Evolutionary conservation across 805 yeast species (phyloP), one percentile per base, ranked within the genome.

Genomic region (Candida ipomoeae): DNA sequence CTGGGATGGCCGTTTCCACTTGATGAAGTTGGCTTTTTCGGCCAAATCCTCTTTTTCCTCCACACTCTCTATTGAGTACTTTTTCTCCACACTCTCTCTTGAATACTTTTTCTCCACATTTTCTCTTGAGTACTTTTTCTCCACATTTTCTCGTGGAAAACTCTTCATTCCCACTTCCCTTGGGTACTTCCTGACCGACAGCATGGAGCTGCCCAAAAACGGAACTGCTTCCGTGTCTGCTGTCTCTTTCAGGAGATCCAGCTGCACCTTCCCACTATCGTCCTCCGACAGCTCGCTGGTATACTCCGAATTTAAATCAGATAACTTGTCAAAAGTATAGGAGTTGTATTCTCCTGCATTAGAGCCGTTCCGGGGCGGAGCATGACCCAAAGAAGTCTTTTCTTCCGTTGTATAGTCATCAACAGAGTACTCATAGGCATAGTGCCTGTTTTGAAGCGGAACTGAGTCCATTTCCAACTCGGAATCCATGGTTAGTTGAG

Each of bases 1-100:
- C 50, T 71, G 75, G 4, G 75, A 71, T 3, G 71, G 63, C 36
- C 70, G 51, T 49, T 70, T 73, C 75, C 74, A 69, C 48, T 60
- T 65, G 40, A 70, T 65, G 36, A 64, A 58, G 35, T n/a, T 11
- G 31, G 29, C 29, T 26, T 26, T 26, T 26, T 26, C 29, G 11
- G 29, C 29, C 29, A 26, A 26, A 26, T 26, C 29, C 18, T 39
- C 40, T 36, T 10, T 31, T 14, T 13, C 32, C 17, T 33, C n/a
- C 10, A 6, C 8, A 26, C 39, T 21, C 17, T 43, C 5, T 36
- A 46, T 17, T 33, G 21, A 5, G 3, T 20, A 3, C 6, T 20
- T 31, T n/a, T 13, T 17, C 20, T 32, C 13, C 8, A 6, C 4
- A 23, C 38, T 20, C 18, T 43, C 5, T 35, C n/a, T n/a, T n/a